Conservation (phyloP, 2,329 filamentous ascomycete genomes). For the Elsinoe australis region DNA sequence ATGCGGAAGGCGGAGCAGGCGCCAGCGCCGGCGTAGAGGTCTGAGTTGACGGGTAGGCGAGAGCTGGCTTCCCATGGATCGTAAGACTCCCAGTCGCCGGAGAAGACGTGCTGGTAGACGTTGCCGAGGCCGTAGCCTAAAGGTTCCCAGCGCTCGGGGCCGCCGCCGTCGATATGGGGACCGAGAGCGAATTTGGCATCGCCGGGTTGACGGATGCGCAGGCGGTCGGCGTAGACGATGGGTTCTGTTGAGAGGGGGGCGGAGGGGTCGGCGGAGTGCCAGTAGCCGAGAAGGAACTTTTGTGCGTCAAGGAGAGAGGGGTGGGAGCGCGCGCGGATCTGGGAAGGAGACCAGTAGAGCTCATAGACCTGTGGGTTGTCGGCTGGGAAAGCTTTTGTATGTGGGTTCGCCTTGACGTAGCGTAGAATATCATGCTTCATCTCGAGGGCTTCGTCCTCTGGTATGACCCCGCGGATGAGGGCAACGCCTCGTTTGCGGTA, state of each 20-base stretch:
- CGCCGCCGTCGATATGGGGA: conserved; percentile 50
- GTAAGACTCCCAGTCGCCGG: conserved; percentile 70
- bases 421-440: conserved; percentile 39
- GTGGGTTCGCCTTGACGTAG: conserved; percentile 42
- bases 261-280: conserved; percentile 39
- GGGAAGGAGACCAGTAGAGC: conserved; percentile 43
- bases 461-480: conserved; percentile 40
- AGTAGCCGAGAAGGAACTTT: conserved; percentile 43
- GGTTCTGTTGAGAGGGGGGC: conserved; percentile 42
- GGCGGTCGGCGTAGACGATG: conserved; percentile 42
- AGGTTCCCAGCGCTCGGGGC: conserved; percentile 47
- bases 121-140: conserved; percentile 54
- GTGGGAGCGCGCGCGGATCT: conserved; percentile 42
- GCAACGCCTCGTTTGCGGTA: conserved; percentile 51
- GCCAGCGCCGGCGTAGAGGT: conserved; percentile 74
- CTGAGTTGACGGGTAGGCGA: conserved; percentile 59
- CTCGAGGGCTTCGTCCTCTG: conserved; percentile 37
- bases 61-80: conserved; percentile 73
- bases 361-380: conserved; percentile 46
- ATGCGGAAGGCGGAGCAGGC: conserved; percentile 78
- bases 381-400: conserved; percentile 40
- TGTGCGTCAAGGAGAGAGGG: conserved; percentile 42
- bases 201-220: conserved; percentile 49
- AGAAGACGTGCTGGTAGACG: conserved; percentile 66
- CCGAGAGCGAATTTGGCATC: conserved; percentile 47